Evolutionary conservation across 805 yeast species (phyloP), one percentile per base, ranked within the genome.

Genomic region (Nakazawaea peltata): DNA sequence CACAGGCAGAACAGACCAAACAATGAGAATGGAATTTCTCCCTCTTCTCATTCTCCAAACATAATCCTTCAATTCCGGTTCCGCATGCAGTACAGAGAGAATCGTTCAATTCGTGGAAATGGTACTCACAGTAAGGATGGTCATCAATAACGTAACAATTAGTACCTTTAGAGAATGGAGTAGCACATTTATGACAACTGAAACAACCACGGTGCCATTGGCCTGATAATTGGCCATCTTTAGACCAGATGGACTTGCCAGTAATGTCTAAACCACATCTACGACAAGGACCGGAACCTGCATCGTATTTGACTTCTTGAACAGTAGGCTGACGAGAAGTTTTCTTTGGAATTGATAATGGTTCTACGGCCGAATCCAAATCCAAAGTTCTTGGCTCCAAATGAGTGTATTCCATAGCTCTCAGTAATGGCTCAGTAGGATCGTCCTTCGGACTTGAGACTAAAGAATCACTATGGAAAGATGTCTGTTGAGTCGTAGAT

Each of bases 141-240:
- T 90, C 94, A 22, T 77, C 65, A 28, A 75, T 67, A 5, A 83
- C 95, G 54, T 88, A 92, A 47, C 87, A 79, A 18, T 74, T 72
- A 13, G 71, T 70, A 10, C 71, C 66, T 47, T 75, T 81, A 43
- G 64, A 67, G 56, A 83, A 82, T 26, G 56, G 57, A 2, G 65
- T 50, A 7, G 56, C 57, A 60, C 97, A 90, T 10, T 64, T 56
- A 14, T 66, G 58, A 62, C 98, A 92, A 11, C 63, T 61, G 63
- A 92, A 90, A 53, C 98, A 92, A 12, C 66, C 57, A 26, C 94
- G 68, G 53, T 92, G 98, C 97, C 97, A 92, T 53, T 87, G 90
- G 0, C 97, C 97, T 1, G 85, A 71, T 30, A 82, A 60, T 49
- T 79, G 87, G n/a, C 79, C 82, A 37, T 82, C 83, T 46, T 78